phyloP scores from a whole-genome alignment of 2,329 filamentous ascomycete species.

The Pyricularia sp. region DNA sequence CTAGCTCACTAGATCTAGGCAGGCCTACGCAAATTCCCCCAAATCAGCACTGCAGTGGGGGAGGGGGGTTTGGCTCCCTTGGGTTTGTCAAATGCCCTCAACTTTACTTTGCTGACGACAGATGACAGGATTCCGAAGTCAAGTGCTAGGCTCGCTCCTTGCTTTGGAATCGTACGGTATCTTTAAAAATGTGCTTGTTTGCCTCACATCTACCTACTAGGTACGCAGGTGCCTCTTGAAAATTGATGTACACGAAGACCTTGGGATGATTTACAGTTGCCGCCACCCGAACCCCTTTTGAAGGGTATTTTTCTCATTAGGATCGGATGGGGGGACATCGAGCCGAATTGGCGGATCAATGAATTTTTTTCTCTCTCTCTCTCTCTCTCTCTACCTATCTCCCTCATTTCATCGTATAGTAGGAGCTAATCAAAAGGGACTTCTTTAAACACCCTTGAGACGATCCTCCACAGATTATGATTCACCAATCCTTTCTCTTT shows the following conservation, averaged over 20 bases:
- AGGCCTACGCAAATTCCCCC: no score
- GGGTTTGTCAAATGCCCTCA: background rate
- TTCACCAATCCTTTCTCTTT: background rate
- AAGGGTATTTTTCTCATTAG: background rate
- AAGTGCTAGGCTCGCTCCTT: background rate
- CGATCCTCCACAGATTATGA: background rate
- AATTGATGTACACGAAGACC: no score
- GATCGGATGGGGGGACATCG: background rate
- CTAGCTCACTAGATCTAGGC: no score
- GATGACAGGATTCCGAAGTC: background rate
- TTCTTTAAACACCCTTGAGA: background rate
- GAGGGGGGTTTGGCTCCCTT: no score
- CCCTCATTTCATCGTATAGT: background rate
- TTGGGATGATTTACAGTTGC: background rate
- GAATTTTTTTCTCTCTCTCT: background rate
- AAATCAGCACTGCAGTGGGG: no score
- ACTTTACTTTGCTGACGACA: background rate
- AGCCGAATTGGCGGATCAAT: background rate
- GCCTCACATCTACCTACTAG: background rate
- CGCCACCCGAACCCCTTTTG: background rate
- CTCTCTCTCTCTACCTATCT: background rate
- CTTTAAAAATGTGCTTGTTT: background rate
- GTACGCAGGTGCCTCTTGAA: no score
- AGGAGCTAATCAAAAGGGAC: background rate
- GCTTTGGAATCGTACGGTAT: background rate